These are phyloP conservation scores for Fraxinus paxiana DNA, from an alignment of 305 asterid genomes.

Conservation along the genomic window DNA sequence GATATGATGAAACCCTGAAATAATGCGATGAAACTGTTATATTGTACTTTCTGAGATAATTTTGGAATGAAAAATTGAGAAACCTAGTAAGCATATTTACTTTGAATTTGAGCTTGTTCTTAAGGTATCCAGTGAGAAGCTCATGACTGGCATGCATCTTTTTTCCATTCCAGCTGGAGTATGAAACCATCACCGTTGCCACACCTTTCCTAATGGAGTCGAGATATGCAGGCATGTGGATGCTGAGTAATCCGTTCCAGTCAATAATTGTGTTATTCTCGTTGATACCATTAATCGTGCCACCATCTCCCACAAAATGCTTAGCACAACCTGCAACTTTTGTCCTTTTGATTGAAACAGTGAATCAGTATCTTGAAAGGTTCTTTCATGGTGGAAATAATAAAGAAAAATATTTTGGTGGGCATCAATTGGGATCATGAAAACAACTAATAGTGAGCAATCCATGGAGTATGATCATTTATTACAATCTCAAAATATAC, in stretches of 20 bases:
- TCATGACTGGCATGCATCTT: slow-evolving; percentile 25
- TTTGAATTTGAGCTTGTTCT: slow-evolving; percentile 17
- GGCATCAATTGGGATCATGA: not conserved
- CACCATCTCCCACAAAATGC: slow-evolving; percentile 21
- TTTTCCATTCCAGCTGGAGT: slow-evolving; percentile 25
- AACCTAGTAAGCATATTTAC: not conserved
- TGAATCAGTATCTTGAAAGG: not conserved
- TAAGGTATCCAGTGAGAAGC: slow-evolving; percentile 21
- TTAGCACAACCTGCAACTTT: not conserved
- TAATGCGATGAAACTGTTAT: not conserved
- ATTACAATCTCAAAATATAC: not conserved
- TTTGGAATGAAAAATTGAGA: not conserved
- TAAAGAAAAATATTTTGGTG: not conserved
- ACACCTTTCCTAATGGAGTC: not conserved
- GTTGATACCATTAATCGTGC: slow-evolving; percentile 2
- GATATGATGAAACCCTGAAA: slow-evolving; percentile 55
- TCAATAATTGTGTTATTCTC: slow-evolving; percentile 13
- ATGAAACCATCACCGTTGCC: slow-evolving; percentile 12
- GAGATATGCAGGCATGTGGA: not conserved
- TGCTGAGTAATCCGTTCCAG: slow-evolving; percentile 11
- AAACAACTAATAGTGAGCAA: not conserved
- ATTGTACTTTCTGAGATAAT: not conserved
- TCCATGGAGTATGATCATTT: not conserved
- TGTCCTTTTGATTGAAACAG: not conserved
- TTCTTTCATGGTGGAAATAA: not conserved